These are phyloP conservation scores for Pichia exigua DNA, from an alignment of 805 yeast genomes.

Conservation along the genomic window DNA sequence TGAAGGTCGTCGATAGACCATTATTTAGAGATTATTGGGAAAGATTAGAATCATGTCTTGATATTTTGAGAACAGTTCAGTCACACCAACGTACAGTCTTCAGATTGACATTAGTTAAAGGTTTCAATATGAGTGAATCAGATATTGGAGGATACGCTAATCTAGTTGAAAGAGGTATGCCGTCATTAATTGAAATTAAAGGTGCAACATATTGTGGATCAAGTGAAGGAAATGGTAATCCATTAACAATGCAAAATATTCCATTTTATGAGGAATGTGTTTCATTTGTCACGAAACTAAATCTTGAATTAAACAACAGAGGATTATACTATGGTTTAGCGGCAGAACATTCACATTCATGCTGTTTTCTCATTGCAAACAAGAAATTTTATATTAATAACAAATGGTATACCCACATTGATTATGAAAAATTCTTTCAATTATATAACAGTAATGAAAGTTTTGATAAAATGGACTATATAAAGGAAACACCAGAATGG, in stretches of 20 bases:
- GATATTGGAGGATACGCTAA: conserved; percentile 81
- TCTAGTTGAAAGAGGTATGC: conserved; percentile 70
- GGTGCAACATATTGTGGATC: conserved; percentile 97
- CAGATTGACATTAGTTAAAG: conserved; percentile 84
- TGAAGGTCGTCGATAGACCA: conserved; percentile 83
- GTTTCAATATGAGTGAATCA: conserved; percentile 73
- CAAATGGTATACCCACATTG: conserved; percentile 85
- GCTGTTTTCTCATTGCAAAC: conserved; percentile 82
- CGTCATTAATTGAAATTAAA: conserved; percentile 85
- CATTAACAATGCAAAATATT: conserved; percentile 90
- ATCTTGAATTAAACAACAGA: conserved; percentile 52
- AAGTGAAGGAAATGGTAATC: conserved; percentile 74
- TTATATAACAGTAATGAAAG: conserved; percentile 53
- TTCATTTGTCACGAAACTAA: conserved; percentile 58
- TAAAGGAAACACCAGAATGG: conserved; percentile 80
- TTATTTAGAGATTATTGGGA: conserved; percentile 91
- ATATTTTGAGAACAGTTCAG: conserved; percentile 66
- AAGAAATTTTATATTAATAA: conserved; percentile 59
- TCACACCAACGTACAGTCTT: conserved; percentile 84
- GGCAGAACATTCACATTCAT: conserved; percentile 93
- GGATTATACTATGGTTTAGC: conserved; percentile 76
- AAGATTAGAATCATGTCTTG: conserved; percentile 70
- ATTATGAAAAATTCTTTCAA: conserved; percentile 69
- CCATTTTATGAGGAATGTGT: conserved; percentile 91
- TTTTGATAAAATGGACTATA: conserved; percentile 75